These are phyloP conservation scores for Sideroxylon spinosum DNA, from an alignment of 179 eudicot species.

Conservation along the genomic window DNA sequence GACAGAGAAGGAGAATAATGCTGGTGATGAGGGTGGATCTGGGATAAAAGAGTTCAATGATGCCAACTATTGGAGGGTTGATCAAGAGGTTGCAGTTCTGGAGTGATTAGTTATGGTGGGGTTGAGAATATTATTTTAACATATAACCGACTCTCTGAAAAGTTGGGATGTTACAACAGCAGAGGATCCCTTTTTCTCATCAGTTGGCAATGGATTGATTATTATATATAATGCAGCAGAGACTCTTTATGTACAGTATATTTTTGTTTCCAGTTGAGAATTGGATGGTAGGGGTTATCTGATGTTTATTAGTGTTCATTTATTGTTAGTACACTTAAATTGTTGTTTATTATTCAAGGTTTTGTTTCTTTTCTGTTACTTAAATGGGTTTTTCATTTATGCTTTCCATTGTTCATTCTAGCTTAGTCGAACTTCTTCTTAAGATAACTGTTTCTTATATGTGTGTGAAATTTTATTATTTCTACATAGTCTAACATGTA, in stretches of 20 bases:
- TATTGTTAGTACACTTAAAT: neutral
- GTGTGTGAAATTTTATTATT: no score
- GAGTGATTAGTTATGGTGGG: conserved; percentile 30
- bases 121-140: neutral
- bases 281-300: conserved; percentile 13
- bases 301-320: conserved; percentile 4
- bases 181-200: conserved; percentile 5
- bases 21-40: conserved; percentile 40
- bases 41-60: conserved; percentile 78
- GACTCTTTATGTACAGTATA: conserved; percentile 22
- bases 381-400: neutral
- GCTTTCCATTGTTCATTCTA: conserved; percentile 6
- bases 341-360: conserved; percentile 11
- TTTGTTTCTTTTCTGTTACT: conserved; percentile 1
- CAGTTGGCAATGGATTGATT: neutral
- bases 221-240: conserved; percentile 8
- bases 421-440: no score
- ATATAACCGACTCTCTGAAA: neutral
- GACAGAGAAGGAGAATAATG: conserved; percentile 39
- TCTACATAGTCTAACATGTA: no score
- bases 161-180: neutral
- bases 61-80: conserved; percentile 92
- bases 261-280: conserved; percentile 16
- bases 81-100: conserved; percentile 76
- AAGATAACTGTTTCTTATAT: no score